Base-by-base conservation (phyloP, 2,329 filamentous ascomycete genomes). In the Davidsoniella eucalypti region DNA sequence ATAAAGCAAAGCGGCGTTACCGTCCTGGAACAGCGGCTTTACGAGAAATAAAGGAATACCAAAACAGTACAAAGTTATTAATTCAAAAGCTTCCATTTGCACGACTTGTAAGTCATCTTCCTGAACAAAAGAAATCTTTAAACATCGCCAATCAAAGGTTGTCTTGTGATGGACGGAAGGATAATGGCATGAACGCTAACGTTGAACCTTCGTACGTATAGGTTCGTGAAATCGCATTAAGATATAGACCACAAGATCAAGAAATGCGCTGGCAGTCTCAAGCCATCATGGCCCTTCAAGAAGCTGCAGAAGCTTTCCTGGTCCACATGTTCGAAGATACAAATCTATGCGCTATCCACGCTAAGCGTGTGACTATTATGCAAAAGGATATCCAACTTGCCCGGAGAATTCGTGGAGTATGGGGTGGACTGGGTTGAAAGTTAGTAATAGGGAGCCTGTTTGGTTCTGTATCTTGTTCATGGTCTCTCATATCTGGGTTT, bases 311-410 rank as follows among this genome's bases (percentile, higher is more conserved):
- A 69, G 90, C 90, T 4, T 96, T 94, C 66, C 74, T 96, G 58
- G 84, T 96, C 53, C 88, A 94, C 62, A 71, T 96, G n/a, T 95
- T 96, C 61, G 88, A 95, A 64, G 87, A 94, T 66, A 86, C 86
- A 56, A 95, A 96, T 68, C 75, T 96, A 40, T 95, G 90, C 68
- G 92, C 90, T 55, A 88, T 96, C 59, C 90, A 96, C 67, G 92
- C 90, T 55, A 95, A 94, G 70, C 76, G 90, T 63, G 87, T 96
- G 49, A 96, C 90, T 38, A 94, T 95, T 59, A 90, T 94, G 85
- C 87, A 92, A 66, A 94, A 94, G 69, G 92, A 96, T 66, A 94
- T 98, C 59, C 90, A 95, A 68, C 75, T 96, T 54, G 90, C 90
- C 17, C 71, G 84, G 59, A 70, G 84, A 57, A 87, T 90, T 66